A percentile compares a stretch with the other conserved stretches of the same genome.
These are phyloP conservation scores for Hymenoscyphus fructigenus DNA, from an alignment of 2,329 filamentous ascomycete genomes.

Conservation along the genomic window DNA sequence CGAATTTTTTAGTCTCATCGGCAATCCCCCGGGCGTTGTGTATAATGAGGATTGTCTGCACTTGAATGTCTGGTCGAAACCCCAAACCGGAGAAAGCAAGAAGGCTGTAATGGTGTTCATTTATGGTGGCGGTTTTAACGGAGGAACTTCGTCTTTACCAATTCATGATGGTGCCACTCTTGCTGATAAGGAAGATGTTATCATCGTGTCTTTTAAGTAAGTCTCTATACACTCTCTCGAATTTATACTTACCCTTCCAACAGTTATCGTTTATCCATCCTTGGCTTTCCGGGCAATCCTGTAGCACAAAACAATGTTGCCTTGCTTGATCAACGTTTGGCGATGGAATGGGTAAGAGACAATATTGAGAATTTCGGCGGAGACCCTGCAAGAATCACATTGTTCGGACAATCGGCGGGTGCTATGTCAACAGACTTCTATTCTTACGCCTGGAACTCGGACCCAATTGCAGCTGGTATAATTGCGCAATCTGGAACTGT, in stretches of 20 bases:
- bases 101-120: conserved; percentile 47
- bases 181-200: conserved; percentile 42
- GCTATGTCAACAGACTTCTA: conserved; percentile 48
- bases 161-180: conserved; percentile 44
- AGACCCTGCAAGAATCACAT: conserved; percentile 51
- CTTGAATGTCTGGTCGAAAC: conserved; percentile 39
- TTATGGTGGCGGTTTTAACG: conserved; percentile 42
- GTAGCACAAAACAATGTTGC: conserved; percentile 40
- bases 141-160: conserved; percentile 40
- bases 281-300: conserved; percentile 28
- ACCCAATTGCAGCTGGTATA: conserved; percentile 29
- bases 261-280: conserved; percentile 20
- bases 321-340: conserved; percentile 57
- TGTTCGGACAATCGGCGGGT: conserved; percentile 55
- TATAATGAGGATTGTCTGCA: conserved; percentile 39
- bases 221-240: conserved; percentile 14
- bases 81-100: conserved; percentile 31
- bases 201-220: conserved; percentile 48
- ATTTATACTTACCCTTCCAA: not conserved
- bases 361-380: conserved; percentile 61
- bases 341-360: conserved; percentile 57
- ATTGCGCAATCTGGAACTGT: conserved; percentile 29
- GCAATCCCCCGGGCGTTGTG: conserved; percentile 1
- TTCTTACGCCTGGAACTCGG: conserved; percentile 24
- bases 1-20: conserved; percentile 15